Conservation (phyloP, 2,329 filamentous ascomycete genomes). For the Chrysoporthe cubensis region DNA sequence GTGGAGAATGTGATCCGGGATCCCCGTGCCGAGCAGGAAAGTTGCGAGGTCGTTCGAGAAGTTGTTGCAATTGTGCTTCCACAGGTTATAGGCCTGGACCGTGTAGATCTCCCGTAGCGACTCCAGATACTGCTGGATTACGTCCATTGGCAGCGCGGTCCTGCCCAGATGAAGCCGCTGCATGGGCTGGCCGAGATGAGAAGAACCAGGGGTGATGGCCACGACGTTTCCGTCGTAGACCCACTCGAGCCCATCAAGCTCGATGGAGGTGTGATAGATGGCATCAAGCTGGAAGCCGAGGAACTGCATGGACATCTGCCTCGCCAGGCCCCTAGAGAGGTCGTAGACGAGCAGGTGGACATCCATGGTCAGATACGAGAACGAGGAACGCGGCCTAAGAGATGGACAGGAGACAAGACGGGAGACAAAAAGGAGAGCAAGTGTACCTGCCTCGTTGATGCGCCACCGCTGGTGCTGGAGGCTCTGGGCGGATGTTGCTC, state of each 20-base stretch:
- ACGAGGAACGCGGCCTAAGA: neutral
- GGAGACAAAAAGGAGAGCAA: neutral
- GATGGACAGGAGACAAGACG: neutral
- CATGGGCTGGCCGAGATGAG: slow-evolving; percentile 85
- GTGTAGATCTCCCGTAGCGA: slow-evolving; percentile 84
- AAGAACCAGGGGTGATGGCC: slow-evolving; percentile 76
- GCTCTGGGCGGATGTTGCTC: neutral
- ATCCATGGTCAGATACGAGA: slow-evolving; percentile 58
- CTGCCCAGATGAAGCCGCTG: slow-evolving; percentile 74
- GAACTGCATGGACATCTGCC: slow-evolving; percentile 56
- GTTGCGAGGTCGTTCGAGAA: slow-evolving; percentile 92
- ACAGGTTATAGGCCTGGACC: slow-evolving; percentile 83
- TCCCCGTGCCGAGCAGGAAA: slow-evolving; percentile 86
- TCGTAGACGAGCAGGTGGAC: slow-evolving; percentile 80
- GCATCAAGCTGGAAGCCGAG: slow-evolving; percentile 76
- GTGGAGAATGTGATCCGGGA: slow-evolving; percentile 83
- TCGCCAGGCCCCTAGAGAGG: slow-evolving; percentile 66
- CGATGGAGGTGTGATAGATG: slow-evolving; percentile 91
- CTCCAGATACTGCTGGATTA: slow-evolving; percentile 85
- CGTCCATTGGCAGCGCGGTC: slow-evolving; percentile 78
- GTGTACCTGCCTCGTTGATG: slow-evolving; percentile 15
- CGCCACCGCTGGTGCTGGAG: neutral
- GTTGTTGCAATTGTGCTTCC: slow-evolving; percentile 95
- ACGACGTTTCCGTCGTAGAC: slow-evolving; percentile 89
- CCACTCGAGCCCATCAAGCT: slow-evolving; percentile 84